These are phyloP conservation scores for Ormosia semicastrata DNA, from an alignment of 306 rosid species.

Conservation along the genomic window DNA sequence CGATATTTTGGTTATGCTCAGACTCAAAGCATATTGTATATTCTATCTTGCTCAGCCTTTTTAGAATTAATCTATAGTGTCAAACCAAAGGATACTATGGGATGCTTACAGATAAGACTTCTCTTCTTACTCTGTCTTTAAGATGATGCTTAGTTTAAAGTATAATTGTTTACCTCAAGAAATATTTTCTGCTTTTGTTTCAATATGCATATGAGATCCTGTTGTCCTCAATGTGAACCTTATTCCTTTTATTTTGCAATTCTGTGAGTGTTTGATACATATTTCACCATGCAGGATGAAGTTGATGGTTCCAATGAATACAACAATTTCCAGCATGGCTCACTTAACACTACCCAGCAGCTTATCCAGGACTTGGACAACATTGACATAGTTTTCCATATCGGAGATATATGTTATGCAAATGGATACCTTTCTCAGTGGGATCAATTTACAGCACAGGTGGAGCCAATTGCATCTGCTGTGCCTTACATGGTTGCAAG, in stretches of 20 bases:
- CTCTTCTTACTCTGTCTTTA: neutral
- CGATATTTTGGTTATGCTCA: neutral
- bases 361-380: slow-evolving; percentile 68
- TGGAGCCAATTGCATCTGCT: slow-evolving; percentile 81
- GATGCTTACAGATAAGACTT: neutral
- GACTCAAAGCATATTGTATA: neutral
- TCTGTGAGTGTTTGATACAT: neutral
- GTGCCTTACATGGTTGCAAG: slow-evolving; percentile 95
- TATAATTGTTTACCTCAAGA: neutral
- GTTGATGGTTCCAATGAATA: slow-evolving; percentile 92
- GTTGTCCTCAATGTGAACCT: neutral
- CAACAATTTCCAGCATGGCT: slow-evolving; percentile 78
- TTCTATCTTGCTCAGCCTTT: neutral
- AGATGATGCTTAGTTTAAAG: neutral
- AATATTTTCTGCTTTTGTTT: neutral
- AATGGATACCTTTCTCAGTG: slow-evolving; percentile 91
- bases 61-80: neutral
- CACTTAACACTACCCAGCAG: slow-evolving; percentile 71
- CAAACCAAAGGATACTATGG: neutral
- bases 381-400: slow-evolving; percentile 78
- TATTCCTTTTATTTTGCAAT: neutral
- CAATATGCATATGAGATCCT: neutral
- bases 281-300: slow-evolving; percentile 61
- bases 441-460: slow-evolving; percentile 89
- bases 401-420: slow-evolving; percentile 89